phyloP scores from a whole-genome alignment of 306 rosid species.

The Vachellia pachyceras region DNA sequence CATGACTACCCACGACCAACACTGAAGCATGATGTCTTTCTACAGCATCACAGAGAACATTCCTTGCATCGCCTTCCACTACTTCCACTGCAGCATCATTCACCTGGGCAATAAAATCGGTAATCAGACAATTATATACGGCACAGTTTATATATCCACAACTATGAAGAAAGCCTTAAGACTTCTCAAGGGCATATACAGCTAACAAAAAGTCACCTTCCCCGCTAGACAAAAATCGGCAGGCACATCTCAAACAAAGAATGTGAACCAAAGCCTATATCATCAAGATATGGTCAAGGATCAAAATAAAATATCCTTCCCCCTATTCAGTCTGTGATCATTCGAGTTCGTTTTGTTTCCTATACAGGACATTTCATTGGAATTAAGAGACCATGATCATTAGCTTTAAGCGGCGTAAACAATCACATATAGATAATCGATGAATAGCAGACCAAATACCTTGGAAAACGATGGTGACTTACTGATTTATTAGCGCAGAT shows the following conservation, averaged over 20 bases:
- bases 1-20: conserved; percentile 82
- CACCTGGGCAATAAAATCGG: conserved; percentile 44
- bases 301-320: neutral
- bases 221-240: neutral
- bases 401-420: too few species aligned
- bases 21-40: conserved; percentile 72
- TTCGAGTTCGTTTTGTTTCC: too few species aligned
- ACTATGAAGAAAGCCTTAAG: neutral
- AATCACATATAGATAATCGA: neutral
- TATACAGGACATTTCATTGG: too few species aligned
- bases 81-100: conserved; percentile 51
- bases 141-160: neutral
- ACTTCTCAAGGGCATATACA: too few species aligned
- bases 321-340: too few species aligned
- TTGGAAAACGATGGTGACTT: neutral
- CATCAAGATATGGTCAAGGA: neutral
- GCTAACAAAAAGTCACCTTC: too few species aligned
- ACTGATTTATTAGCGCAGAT: conserved; percentile 56
- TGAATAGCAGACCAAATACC: neutral
- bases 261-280: neutral
- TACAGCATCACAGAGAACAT: conserved; percentile 76
- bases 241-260: neutral
- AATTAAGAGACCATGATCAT: too few species aligned
- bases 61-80: conserved; percentile 75
- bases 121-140: neutral